Base-by-base conservation (phyloP, 495 filamentous ascomycete species). In the Neurospora sp. region DNA sequence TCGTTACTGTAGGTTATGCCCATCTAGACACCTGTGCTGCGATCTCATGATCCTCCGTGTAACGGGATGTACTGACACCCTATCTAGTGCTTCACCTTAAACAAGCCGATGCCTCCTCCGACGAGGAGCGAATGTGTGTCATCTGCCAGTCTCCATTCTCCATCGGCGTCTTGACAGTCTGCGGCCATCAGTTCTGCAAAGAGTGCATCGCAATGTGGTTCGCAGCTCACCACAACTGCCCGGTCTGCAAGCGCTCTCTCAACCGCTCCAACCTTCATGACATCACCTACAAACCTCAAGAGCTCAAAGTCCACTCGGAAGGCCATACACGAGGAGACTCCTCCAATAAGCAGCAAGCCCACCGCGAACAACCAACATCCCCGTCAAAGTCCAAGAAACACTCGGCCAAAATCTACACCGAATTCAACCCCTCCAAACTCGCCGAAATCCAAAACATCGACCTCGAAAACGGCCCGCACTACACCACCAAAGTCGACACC, bases 141-240 rank as follows among this genome's bases (percentile, higher is more conserved):
- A 97, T 98, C 74, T 97, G 94, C 78, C 89, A 91, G 71, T 83
- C 85, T 1, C 74, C 82, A 6, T 94, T 97, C 78, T 90, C 91
- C 76, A 81, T 87, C 59, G 96, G 95, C 59, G 90, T 94, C 39
- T 83, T 99, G 76, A 98, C 95, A 2, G 86, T 91, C 3, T 99
- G 95, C 80, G 95, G 95, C 1, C 95, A 99, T 77, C 88, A 91
- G 72, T 98, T 92, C 76, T 98, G 95, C 82, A 92, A 90, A 71
- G 91, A 92, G 40, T 99, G 96, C 80, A 88, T 98, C 39, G 82
- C 83, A 4, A 71, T 87, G 9, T 99, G 96, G 95, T 92, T 90
- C 82, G 81, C 81, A 70, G 82, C 84, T 69, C 77, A 90, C 71
- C 84, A 79, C 18, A 91, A 83, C 69, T 96, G 93, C 74, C 93